phyloP scores from a whole-genome alignment of 1,139 yeast species.

The Hansenula lynferdii region DNA sequence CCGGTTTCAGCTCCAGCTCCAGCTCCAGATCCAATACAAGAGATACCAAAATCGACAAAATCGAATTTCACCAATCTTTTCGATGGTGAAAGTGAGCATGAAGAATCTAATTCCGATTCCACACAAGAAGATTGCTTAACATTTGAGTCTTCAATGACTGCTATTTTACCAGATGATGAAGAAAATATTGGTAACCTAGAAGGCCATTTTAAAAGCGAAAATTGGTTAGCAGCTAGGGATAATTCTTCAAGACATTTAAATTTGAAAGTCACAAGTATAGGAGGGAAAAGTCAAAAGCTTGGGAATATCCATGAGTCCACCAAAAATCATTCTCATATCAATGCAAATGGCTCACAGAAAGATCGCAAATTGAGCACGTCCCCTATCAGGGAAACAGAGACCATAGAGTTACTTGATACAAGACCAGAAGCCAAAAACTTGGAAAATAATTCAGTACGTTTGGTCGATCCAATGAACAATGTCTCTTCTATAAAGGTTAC shows the following conservation, averaged over 20 bases:
- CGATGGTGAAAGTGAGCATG: background rate
- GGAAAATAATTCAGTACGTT: too few relatives aligned
- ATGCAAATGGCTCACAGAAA: too few relatives aligned
- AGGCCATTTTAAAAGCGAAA: constrained; percentile 4
- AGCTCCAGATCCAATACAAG: background rate
- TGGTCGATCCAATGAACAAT: too few relatives aligned
- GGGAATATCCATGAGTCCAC: constrained; percentile 6
- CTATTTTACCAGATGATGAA: constrained; percentile 15
- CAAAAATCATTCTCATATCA: background rate
- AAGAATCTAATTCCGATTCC: background rate
- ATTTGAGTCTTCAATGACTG: constrained; percentile 20
- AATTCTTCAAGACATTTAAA: constrained; percentile 11
- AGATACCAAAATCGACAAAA: background rate
- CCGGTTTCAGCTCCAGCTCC: too few relatives aligned
- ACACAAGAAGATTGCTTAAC: constrained; percentile 14
- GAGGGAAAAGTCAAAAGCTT: background rate
- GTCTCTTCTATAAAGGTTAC: too few relatives aligned
- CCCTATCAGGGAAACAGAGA: too few relatives aligned
- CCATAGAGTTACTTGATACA: too few relatives aligned
- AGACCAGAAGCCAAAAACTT: too few relatives aligned
- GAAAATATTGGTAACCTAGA: background rate
- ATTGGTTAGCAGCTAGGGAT: constrained; percentile 18
- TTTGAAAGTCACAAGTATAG: background rate
- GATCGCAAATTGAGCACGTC: too few relatives aligned
- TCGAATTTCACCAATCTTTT: background rate